Evolutionary conservation across 306 rosid species (phyloP).

Genomic region (Rubus parviflorus): DNA sequence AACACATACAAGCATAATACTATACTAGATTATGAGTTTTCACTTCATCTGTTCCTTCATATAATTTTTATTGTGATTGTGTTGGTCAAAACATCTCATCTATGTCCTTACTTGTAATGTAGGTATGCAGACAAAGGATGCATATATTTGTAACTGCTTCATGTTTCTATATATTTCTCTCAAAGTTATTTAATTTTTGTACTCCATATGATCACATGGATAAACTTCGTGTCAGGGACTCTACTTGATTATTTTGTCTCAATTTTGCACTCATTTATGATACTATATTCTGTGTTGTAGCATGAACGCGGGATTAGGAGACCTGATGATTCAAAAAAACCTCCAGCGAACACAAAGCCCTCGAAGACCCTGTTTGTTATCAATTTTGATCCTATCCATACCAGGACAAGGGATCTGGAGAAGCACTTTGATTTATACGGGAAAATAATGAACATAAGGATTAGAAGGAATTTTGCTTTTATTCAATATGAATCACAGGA

Average conservation of each 20-base stretch:
- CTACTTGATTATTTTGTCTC: constrained; percentile 16
- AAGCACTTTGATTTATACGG: constrained; percentile 76
- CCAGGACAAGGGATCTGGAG: constrained; percentile 84
- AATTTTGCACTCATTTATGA: constrained; percentile 13
- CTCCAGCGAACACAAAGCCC: constrained; percentile 59
- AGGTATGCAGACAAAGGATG: constrained; percentile 10
- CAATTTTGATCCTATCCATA: constrained; percentile 77
- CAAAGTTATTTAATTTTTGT: background rate
- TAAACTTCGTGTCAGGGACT: constrained; percentile 15
- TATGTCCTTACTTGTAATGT: background rate
- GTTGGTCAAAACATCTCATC: background rate
- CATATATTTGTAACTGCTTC: constrained; percentile 20
- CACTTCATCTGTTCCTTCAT: background rate
- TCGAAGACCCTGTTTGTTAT: constrained; percentile 79
- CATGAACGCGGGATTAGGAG: constrained; percentile 75
- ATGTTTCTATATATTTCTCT: constrained; percentile 12
- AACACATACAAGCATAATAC: background rate
- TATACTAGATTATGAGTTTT: background rate
- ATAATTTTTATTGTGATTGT: background rate
- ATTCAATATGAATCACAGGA: constrained; percentile 76
- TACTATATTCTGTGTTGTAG: constrained; percentile 44
- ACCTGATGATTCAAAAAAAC: constrained; percentile 55
- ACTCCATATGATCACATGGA: background rate
- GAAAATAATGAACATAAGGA: constrained; percentile 68
- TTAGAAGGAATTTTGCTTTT: constrained; percentile 83